Base-by-base conservation (phyloP, 768 basidiomycete genomes). In the Lactarius quietus region DNA sequence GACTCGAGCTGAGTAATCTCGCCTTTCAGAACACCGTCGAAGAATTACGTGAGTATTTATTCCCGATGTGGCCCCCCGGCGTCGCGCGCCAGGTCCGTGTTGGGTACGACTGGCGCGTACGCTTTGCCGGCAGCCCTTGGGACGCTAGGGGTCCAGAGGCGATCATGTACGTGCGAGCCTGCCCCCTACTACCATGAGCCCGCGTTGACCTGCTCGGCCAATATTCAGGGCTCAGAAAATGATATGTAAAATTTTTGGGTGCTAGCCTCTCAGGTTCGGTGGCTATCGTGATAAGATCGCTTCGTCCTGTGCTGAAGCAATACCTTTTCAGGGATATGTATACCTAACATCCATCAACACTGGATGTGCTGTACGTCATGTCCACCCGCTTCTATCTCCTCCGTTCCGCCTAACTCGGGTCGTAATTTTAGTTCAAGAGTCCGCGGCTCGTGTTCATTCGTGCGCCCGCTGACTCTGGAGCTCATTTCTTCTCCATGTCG, bases 361-460 rank as follows among this genome's bases (percentile, higher is more conserved):
- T 8, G 83, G 82, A 38, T 81, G 81, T 65, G 69, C 82, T 35
- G 89, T 89, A 70, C 51, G 76, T 72, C 59, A 57, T 57, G 20
- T 69, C 45, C 15, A 52, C 67, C 65, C 75, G 64, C 26, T 43
- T 20, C 29, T 23, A 51, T 48, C 61, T 17, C 29, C n/a, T 48
- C 45, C 61, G 15, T 33, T 33, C 54, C n/a, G 63, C 64, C 23
- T 51, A 63, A 55, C 14, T 15, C 48, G 26, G 48, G 23, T 28
- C 56, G 39, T 33, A 57, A 43, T 66, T 52, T 28, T 35, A 66
- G 67, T 59, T 67, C 53, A 66, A 86, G 84, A 77, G 81, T 43
- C 86, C 88, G 54, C 85, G 86, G 28, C 80, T 90, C n/a, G 77
- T 92, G 56, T 92, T 92, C 72, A 81, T 83, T 67, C 80, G 83